These are phyloP conservation scores for Fagopyrum esculentum DNA, from an alignment of 148 eudicot genomes.

Conservation along the genomic window DNA sequence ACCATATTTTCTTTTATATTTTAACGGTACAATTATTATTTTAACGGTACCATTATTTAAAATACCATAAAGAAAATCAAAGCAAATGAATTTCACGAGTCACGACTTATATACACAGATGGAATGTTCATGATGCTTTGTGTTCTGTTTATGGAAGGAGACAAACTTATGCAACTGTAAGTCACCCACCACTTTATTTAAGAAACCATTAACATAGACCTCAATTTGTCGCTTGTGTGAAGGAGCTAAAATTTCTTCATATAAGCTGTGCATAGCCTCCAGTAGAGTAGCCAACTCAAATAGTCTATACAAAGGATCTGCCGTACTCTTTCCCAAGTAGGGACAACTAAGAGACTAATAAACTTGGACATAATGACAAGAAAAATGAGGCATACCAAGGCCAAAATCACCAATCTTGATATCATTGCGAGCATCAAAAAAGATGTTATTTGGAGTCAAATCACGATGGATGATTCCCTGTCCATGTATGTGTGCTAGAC, in stretches of 20 bases:
- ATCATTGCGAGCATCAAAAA: slow-evolving; percentile 94
- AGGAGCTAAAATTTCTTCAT: neutral
- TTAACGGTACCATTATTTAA: neutral
- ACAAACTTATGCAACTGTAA: neutral
- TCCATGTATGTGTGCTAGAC: slow-evolving; percentile 86
- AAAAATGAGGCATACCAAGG: slow-evolving; percentile 54
- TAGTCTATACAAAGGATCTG: neutral
- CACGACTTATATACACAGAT: neutral
- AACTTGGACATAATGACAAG: neutral
- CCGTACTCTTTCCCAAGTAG: neutral
- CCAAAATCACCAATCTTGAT: slow-evolving; percentile 99
- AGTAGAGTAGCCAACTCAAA: neutral
- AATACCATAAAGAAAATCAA: neutral
- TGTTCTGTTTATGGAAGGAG: neutral
- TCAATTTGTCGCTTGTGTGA: neutral
- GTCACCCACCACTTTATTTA: neutral
- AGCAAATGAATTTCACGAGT: neutral
- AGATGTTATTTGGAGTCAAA: slow-evolving; percentile 93
- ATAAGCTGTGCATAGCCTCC: neutral
- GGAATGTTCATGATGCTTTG: neutral
- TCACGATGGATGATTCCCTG: slow-evolving; percentile 98
- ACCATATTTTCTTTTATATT: neutral
- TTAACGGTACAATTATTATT: neutral
- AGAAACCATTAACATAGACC: neutral
- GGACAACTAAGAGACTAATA: neutral